Evolutionary conservation across 768 basidiomycete genomes (phyloP).

Genomic region (Trametopsis cervina): DNA sequence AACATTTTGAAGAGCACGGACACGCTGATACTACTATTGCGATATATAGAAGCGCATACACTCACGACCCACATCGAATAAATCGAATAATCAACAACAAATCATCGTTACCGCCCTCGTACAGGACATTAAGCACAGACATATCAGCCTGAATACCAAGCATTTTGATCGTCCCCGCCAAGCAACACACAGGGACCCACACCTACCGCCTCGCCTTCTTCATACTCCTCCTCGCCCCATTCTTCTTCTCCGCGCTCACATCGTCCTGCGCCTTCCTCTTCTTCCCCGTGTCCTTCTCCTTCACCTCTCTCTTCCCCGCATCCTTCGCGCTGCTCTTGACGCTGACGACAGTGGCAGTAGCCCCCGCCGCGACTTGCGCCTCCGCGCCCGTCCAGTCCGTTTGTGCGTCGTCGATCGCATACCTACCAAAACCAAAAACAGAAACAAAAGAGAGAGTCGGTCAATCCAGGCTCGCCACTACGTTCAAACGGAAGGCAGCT

Average conservation of each 20-base stretch:
- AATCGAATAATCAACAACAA: too few species aligned
- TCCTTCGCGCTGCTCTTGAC: constrained; percentile 43
- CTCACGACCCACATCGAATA: too few species aligned
- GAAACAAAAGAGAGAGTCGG: not conserved
- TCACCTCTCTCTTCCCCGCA: constrained; percentile 49
- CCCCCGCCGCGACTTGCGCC: constrained; percentile 53
- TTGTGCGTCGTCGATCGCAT: constrained; percentile 62
- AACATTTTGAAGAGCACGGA: too few species aligned
- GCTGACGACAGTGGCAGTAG: constrained; percentile 62
- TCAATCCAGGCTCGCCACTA: too few species aligned
- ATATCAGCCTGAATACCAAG: too few species aligned
- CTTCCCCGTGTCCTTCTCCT: constrained; percentile 42
- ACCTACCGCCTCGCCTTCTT: constrained; percentile 35
- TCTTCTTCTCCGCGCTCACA: constrained; percentile 14
- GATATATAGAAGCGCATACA: too few species aligned
- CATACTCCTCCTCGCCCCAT: constrained; percentile 34
- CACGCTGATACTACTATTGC: too few species aligned
- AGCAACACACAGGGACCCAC: too few species aligned
- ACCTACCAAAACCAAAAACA: constrained; percentile 38
- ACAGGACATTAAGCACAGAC: too few species aligned
- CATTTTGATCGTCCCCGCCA: too few species aligned
- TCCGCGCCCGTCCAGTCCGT: constrained; percentile 76
- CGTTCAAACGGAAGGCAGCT: too few species aligned
- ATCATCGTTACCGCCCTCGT: too few species aligned
- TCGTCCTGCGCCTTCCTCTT: constrained; percentile 53